Evolutionary conservation across 345 rosid species (phyloP), one percentile per base, ranked within the genome.

Genomic region (Pistacia atlantica): DNA sequence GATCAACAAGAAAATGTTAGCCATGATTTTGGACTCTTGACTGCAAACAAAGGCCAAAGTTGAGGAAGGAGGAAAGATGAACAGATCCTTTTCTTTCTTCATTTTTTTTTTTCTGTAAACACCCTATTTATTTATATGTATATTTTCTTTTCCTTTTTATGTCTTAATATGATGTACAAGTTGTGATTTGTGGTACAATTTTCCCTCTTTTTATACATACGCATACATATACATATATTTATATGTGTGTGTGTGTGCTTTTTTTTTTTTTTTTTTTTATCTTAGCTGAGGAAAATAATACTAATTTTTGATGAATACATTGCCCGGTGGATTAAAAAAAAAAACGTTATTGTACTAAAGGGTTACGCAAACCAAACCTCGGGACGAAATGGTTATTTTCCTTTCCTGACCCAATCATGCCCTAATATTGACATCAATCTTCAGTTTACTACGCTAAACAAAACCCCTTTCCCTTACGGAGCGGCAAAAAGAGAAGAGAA

Each of bases 1-100:
- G 51, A 46, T 37, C 70, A 75, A 18, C 20, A 59, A 25, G 65
- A 76, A 46, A 42, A 66, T 59, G 31, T 8, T n/a, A 13, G 76
- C 75, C 66, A 45, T 60, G 76, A 6, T 78, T 72, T 80, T 77
- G 82, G 58, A 75, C 12, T 72, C 0, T 20, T 13, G 25, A 11
- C 11, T 20, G 48, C 60, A 18, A 62, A 62, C 37, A 2, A 48
- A 46, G 17, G 67, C 69, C 20, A 13, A 51, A 52, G 22, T 52
- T 65, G 64, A 54, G 37, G 64, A 65, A 22, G 42, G 25, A 65
- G 64, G 22, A 75, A 48, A 49, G 58, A n/a, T 33, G 61, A 4
- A 54, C 55, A 2, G 51, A 20, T 16, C 16, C 12, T 6, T 59
- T 60, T 28, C 60, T 45, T 20, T n/a, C 8, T 13, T 49, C 0